These are phyloP conservation scores for maize (Zea mays) DNA, from an alignment of 176 grass and related monocot genomes.

Conservation along the genomic window DNA sequence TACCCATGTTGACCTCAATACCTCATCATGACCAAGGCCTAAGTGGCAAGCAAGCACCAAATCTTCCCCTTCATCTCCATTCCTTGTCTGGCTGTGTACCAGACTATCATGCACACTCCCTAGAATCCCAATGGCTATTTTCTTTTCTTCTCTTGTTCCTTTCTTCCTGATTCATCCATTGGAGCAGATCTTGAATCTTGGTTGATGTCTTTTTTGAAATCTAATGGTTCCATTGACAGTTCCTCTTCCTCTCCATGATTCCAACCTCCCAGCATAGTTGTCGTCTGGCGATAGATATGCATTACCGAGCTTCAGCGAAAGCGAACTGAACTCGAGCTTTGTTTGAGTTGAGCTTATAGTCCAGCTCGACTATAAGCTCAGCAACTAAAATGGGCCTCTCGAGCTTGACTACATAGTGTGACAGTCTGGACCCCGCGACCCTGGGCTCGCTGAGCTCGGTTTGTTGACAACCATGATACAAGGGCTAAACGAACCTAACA, in stretches of 20 bases:
- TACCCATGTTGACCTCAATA: no score
- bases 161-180: background rate
- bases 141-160: no score
- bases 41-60: no score
- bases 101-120: no score
- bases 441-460: background rate
- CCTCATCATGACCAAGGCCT: no score
- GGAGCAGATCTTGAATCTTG: background rate
- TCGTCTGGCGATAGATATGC: no score
- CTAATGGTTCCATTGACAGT: background rate
- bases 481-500: background rate
- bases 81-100: no score
- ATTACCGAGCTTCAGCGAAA: no score
- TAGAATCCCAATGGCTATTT: no score
- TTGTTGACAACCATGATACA: background rate
- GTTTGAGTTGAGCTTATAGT: background rate
- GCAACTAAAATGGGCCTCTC: background rate
- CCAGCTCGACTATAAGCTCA: background rate
- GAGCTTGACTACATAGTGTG: background rate
- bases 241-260: no score
- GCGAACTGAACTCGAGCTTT: background rate
- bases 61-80: no score
- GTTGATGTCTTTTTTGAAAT: background rate
- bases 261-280: no score
- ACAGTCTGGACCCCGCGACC: background rate